phyloP scores from a whole-genome alignment of 345 rosid genomes.

The Populus davidiana region DNA sequence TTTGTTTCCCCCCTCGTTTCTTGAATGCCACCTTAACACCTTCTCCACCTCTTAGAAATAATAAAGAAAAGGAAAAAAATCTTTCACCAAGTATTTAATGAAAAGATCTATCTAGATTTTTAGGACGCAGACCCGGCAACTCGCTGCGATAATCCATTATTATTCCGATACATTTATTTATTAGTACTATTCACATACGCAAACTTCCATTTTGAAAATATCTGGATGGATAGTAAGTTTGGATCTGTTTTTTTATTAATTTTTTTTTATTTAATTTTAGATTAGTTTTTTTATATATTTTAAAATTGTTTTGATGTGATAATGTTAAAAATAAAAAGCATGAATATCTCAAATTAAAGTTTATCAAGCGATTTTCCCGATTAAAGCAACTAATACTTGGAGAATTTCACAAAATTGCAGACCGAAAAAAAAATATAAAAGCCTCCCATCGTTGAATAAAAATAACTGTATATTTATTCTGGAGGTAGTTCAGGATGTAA shows the following conservation, averaged over 20 bases:
- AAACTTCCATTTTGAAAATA: no score
- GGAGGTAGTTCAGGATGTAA: background rate
- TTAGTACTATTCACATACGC: background rate
- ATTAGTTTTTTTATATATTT: no score
- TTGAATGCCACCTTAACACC: background rate
- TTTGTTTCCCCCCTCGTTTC: background rate
- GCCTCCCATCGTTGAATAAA: background rate
- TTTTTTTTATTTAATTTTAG: no score
- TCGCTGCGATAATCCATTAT: background rate
- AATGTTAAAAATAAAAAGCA: no score
- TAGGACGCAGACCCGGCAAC: background rate
- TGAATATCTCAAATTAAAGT: background rate
- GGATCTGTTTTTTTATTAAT: no score
- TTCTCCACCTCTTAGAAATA: background rate
- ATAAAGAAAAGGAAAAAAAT: background rate
- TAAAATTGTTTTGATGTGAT: no score
- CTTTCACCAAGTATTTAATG: background rate
- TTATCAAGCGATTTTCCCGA: no score
- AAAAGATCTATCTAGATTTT: background rate
- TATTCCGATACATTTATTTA: no score
- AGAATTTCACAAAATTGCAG: background rate
- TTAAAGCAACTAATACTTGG: background rate
- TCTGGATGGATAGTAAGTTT: no score
- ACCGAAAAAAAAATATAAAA: background rate
- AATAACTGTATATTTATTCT: background rate